Evolutionary conservation across 2,329 filamentous ascomycete species (phyloP), one percentile per base, ranked within the genome.

Genomic region (Colletotrichum sp.): DNA sequence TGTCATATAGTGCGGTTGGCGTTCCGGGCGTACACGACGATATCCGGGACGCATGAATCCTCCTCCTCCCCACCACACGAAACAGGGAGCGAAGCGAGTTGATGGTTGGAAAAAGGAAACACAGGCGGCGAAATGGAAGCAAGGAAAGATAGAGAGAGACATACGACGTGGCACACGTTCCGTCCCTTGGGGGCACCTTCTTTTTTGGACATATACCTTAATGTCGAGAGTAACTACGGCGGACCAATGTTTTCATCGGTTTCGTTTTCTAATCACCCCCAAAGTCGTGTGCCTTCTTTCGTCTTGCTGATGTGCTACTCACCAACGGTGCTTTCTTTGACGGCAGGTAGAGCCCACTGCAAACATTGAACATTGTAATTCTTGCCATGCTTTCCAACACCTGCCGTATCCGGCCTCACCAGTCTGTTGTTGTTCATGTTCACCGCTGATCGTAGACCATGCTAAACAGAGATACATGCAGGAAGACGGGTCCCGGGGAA

Each of bases 1-100:
- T 75, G 49, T 61, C 25, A 66, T 19, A 39, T 44, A 52, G 19
- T 32, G 71, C 27, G 13, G 13, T 25, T 15, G 75, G 75, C 67
- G 67, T 75, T 75, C 66, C 71, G 67, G 49, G 72, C 72, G 72
- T 74, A 76, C 70, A 76, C 71, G 70, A 76, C 57, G 29, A 69
- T 61, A 69, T 36, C 64, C 65, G 59, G 70, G 49, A 63, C n/a
- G 44, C 64, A 69, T 68, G 12, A n/a, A 15, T 52, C 22, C 16
- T 16, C 36, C 25, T 32, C 19, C 15, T 19, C 13, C n/a, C 32
- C 25, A 3, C 29, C 27, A 59, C 5, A 59, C 22, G 49, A 44
- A 5, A 63, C 15, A 4, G 32, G n/a, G 69, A n/a, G 64, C 49
- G 52, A 67, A 67, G 36, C 8, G 44, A 30, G 22, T 6, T 32